Base-by-base conservation (phyloP, 139 green algal species). In the Chlorella sp. region DNA sequence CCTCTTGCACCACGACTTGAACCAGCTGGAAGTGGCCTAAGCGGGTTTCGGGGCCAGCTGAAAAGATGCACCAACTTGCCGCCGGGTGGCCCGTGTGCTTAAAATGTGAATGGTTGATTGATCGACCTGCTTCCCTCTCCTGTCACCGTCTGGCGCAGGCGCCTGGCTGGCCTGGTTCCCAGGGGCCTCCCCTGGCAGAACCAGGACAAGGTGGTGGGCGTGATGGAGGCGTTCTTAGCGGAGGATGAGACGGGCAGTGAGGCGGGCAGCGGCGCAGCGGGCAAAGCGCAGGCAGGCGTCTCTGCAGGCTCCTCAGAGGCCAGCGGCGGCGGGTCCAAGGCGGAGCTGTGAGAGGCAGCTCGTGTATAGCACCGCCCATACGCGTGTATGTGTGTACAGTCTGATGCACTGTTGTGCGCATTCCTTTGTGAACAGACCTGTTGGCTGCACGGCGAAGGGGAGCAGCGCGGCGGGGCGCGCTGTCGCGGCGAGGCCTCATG, bases 111-210 rank as follows among this genome's bases (percentile, higher is more conserved):
- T n/a, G n/a, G n/a, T n/a, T n/a, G n/a, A n/a, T n/a, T n/a, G n/a
- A n/a, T n/a, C n/a, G n/a, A n/a, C n/a, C n/a, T n/a, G n/a, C n/a
- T n/a, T 39, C 69, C 22, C 5, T 30, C 15, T 22, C 36, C 77
- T 5, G 12, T 12, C 40, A 0, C 26, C 40, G 28, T 37, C 0
- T 3, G 39, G 39, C 28, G 40, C 78, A 68, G 79, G 42, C 30
- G 79, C 79, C 30, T 85, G 79, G 79, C 79, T 85, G 79, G 79
- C 48, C 0, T 42, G 68, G 42, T 85, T 69, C 48, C 42, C 42
- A 12, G 34, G 30, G 21, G 57, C 79, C 68, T 85, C 32, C 3
- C 68, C 12, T 85, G 79, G 79, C 42, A 85, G 79, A 48, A 36
- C 79, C 64, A 68, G 79, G 79, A 68, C 11, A 28, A 85, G 30